Evolutionary conservation across 345 rosid species (phyloP), one percentile per base, ranked within the genome.

Genomic region (Zanthoxylum bungeanum): DNA sequence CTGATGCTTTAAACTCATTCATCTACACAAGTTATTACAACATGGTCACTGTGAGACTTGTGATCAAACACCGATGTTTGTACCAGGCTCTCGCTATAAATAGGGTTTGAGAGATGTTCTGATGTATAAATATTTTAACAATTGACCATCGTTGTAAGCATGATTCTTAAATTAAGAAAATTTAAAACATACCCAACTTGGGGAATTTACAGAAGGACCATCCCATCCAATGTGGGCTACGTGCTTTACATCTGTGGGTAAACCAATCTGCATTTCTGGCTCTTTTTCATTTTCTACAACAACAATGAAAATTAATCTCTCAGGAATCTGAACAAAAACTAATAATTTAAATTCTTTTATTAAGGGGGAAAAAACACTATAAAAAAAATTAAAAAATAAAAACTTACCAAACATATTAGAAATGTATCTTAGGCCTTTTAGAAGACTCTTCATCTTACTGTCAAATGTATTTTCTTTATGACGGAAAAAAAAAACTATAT

Each of bases 171-270:
- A n/a, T n/a, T n/a, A n/a, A n/a, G 4, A 52, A 49, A 17, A 9
- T 40, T n/a, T 37, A 37, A 73, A 21, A 66, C 60, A 7, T 87
- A 89, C 94, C 90, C 90, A 87, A 74, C 84, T 85, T 14, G 91
- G 94, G 9, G 83, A 52, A 60, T 74, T 75, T 31, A 82, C 76
- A 16, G 90, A 73, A 8, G 89, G 87, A 37, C 86, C 94, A 50
- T 94, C 97, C 89, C 88, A 87, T 72, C 98, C 98, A 47, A 93
- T 93, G 66, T 93, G 98, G 30, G 98, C 91, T 8, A 93, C 93
- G 73, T 93, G 98, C 76, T 91, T 93, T 76, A 93, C 97, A 62
- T 93, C 96, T 7, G 98, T 93, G 51, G 98, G 98, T 63, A 30
- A 52, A 51, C 98, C 98, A 63, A 93, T 93, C 70, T 82, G 75